Base-by-base conservation (phyloP, 352 stramenopile species). In the Globisporangium radiosum region DNA sequence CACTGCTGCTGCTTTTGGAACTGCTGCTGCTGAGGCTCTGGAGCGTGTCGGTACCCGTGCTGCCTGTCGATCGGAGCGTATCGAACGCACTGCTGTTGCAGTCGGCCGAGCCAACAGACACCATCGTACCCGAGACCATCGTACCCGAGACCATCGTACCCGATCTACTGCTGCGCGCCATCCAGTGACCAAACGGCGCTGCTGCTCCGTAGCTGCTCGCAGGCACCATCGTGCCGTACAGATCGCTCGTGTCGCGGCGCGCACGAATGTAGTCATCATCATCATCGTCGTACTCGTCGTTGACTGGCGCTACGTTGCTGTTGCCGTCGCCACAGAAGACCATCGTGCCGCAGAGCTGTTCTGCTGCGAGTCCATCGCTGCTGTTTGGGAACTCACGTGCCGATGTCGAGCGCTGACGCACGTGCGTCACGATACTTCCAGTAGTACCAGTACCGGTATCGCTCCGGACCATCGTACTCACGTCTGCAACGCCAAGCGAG, bases 181-280 rank as follows among this genome's bases (percentile, higher is more conserved):
- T 8, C 52, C 52, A 49, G 52, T 33, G 25, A 33, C 25, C 25
- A 33, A 33, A 33, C 25, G 25, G 25, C 25, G 25, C 25, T 33
- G 25, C 25, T 33, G 25, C 25, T 33, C 25, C 25, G 25, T 33
- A 33, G 25, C 19, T 50, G 15, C 33, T 51, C 19, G 51, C 45
- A 0, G 73, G 69, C 6, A 88, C 65, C 70, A 90, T 80, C 7
- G 78, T 88, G 49, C 78, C 78, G 53, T 88, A 88, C 56, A 86
- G 48, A 40, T 82, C 74, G 36, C 65, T 85, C 5, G 75, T 81
- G 42, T 80, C 75, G 56, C 78, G 69, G 36, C 73, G 55, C 40
- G 65, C 62, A n/a, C 65, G 59, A 37, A 54, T 57, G 14, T 68
- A 52, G 33, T 39, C 54, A 59, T 57, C 6, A 38, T 71, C 3